A percentile compares a stretch with the other conserved stretches of the same genome.
Evolutionary conservation across 345 rosid genomes (phyloP).

Genomic region (Eucalyptus dawsonii): DNA sequence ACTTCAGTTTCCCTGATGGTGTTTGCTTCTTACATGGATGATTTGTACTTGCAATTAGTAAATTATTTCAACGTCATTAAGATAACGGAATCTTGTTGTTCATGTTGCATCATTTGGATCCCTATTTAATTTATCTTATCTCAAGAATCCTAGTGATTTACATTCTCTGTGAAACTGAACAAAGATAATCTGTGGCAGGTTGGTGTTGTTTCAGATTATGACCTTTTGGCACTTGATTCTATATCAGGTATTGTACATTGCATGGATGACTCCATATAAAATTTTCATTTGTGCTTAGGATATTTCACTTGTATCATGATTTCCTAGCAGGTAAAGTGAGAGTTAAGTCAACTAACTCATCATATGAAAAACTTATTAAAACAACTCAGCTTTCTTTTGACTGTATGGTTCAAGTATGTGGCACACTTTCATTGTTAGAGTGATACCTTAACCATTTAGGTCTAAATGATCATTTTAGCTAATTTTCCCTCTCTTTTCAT

Average conservation of each 20-base stretch:
- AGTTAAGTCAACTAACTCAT: neutral
- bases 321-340: neutral
- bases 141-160: neutral
- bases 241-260: constrained; percentile 50
- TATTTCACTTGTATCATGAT: neutral
- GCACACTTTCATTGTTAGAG: neutral
- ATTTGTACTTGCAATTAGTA: neutral
- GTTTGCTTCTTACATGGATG: neutral
- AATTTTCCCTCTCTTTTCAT: neutral
- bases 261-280: neutral
- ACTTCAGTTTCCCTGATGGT: neutral
- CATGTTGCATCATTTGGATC: neutral
- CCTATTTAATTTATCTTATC: neutral
- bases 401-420: neutral
- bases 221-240: constrained; percentile 72
- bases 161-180: neutral
- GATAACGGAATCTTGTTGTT: neutral
- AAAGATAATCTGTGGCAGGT: constrained; percentile 35
- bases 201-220: constrained; percentile 98
- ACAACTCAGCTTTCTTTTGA: neutral
- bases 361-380: neutral
- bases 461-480: neutral
- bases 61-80: neutral
- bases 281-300: neutral
- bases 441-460: neutral